Percentiles rank a stretch among this genome's conserved stretches.
Evolutionary conservation across 345 rosid species (phyloP).

Genomic region (Turritis glabra): DNA sequence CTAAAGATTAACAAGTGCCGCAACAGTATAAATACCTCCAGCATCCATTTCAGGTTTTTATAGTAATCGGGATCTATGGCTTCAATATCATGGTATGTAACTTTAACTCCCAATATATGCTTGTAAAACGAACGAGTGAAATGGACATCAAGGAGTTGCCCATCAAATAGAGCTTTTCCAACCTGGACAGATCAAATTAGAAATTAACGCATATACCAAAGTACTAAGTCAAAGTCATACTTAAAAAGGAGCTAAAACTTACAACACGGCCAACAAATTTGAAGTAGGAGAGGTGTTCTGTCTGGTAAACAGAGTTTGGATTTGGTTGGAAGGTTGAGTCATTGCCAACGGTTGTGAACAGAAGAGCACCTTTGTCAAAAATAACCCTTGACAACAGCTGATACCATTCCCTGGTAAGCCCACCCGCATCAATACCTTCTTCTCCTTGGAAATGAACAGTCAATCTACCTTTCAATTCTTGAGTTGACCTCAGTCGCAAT

Average conservation of each 20-base stretch:
- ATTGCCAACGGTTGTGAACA: constrained; percentile 97
- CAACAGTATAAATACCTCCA: constrained; percentile 61
- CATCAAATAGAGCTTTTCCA: constrained; percentile 95
- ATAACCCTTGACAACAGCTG: constrained; percentile 93
- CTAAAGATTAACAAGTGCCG: background rate
- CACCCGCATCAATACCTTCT: constrained; percentile 99
- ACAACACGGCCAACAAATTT: constrained; percentile 97
- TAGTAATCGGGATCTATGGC: constrained; percentile 95
- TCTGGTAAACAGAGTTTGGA: constrained; percentile 94
- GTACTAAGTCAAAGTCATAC: background rate
- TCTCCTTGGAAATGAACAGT: constrained; percentile 97
- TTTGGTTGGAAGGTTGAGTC: constrained; percentile 98
- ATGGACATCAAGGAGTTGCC: constrained; percentile 94
- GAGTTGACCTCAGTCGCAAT: constrained; percentile 77
- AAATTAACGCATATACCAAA: constrained; percentile 13
- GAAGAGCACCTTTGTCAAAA: constrained; percentile 92
- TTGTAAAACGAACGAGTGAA: constrained; percentile 97
- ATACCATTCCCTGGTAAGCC: constrained; percentile 99
- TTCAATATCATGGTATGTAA: constrained; percentile 94
- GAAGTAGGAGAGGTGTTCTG: constrained; percentile 97
- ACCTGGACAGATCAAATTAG: constrained; percentile 54
- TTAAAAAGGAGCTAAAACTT: constrained; percentile 40
- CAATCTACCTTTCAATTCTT: constrained; percentile 89
- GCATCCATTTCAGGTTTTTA: constrained; percentile 93
- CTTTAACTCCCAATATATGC: constrained; percentile 90